Evolutionary conservation across 2,329 filamentous ascomycete species (phyloP).

Genomic region (Plenodomus tracheiphilus): DNA sequence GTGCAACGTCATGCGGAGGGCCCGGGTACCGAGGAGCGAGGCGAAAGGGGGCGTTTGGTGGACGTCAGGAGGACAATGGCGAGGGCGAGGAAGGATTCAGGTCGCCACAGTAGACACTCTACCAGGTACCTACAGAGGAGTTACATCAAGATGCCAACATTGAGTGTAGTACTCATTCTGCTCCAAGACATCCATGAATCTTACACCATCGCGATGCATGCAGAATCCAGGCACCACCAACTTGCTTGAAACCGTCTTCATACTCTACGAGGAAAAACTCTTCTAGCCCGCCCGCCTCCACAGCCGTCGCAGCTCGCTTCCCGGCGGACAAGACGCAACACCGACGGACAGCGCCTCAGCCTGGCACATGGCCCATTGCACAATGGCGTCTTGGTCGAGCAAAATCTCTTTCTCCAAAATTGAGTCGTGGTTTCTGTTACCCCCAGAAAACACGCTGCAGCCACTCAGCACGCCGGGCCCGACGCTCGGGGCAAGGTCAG

Average conservation of each 20-base stretch:
- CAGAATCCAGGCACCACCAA: slow-evolving; percentile 10
- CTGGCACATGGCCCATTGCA: slow-evolving; percentile 15
- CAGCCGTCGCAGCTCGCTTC: slow-evolving; percentile 2
- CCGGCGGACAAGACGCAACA: neutral
- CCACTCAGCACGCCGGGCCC: slow-evolving; percentile 11
- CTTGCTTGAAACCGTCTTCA: no score
- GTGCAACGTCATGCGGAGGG: slow-evolving; percentile 38
- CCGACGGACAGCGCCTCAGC: no score
- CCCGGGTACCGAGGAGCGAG: neutral
- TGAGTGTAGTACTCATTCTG: no score
- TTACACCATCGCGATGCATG: slow-evolving; percentile 5
- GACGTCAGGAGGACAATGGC: neutral
- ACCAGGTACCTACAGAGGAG: neutral
- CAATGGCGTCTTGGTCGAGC: slow-evolving; percentile 20
- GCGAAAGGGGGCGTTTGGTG: slow-evolving; percentile 1
- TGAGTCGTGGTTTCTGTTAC: slow-evolving; percentile 26
- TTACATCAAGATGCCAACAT: neutral
- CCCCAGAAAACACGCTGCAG: slow-evolving; percentile 24
- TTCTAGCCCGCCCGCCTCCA: slow-evolving; percentile 25
- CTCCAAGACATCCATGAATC: no score
- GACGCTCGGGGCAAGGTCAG: slow-evolving; percentile 18
- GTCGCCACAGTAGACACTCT: neutral
- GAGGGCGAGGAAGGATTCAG: neutral
- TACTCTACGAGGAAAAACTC: no score
- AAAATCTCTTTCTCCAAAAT: neutral